Base-by-base conservation (phyloP, 139 green algal genomes). In the Chlamydomonas schloesseri region DNA sequence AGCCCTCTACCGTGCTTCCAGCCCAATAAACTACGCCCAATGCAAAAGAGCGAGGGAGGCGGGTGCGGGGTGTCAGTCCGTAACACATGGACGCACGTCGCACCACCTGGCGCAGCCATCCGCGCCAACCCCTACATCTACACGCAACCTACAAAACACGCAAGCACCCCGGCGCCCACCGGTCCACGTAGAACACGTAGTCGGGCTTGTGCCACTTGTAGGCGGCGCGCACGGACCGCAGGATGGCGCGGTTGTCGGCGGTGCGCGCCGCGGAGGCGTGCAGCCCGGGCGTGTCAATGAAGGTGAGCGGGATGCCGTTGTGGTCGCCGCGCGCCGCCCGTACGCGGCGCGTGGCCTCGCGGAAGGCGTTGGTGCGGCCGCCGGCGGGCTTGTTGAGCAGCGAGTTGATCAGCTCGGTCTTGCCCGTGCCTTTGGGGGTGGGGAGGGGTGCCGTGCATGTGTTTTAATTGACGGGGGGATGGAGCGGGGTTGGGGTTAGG, bases 161-260 rank as follows among this genome's bases (percentile, higher is more conserved):
- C n/a, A n/a, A 31, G 24, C 70, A 4, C 21, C 20, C 37, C 23
- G 11, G 24, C 31, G 10, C 82, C 4, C 76, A 93, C 89, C 89
- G 83, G 88, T 94, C 92, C 34, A 94, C 90, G 65, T 93, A 94
- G 36, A 94, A 86, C 33, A 94, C 84, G 29, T 93, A 94, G 87
- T 93, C 86, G 20, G 92, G 92, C 82, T 93, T 94, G 87, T 90
- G 87, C 70, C 71, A 73, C 53, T 74, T 80, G 80, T 90, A 90
- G 18, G 80, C 86, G 0, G 79, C 72, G 3, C 55, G 50, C 50
- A 90, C 64, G 53, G 50, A 5, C 33, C 88, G 88, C 73, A 94
- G 87, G 13, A 90, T 74, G 36, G 67, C 78, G 23, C 85, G 80
- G 88, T 94, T 94, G 57, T 86, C 82, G 0, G 78, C 73, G n/a